Percentiles rank a stretch among this genome's conserved stretches.
phyloP scores from a whole-genome alignment of 1,284 basidiomycete genomes.

The Ganoderma meredithae region DNA sequence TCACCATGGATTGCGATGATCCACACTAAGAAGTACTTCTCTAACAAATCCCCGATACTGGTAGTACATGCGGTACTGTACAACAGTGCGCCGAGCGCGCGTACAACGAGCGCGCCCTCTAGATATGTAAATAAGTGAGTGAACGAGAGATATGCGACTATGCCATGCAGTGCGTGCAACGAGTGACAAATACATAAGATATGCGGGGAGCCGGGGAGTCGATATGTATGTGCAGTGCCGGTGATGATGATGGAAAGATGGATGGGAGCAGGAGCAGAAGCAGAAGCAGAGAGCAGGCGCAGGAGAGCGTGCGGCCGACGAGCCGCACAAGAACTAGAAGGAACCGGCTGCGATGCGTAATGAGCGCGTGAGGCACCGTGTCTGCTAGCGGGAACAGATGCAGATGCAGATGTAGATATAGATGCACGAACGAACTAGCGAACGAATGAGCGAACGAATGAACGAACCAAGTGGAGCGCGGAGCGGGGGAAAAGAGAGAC shows the following conservation, averaged over 20 bases:
- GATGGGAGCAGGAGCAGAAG: not conserved
- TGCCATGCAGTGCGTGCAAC: not conserved
- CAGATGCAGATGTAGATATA: not conserved
- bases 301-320: not conserved
- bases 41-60: not conserved
- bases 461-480: not conserved
- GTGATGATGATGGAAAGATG: not conserved
- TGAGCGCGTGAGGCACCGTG: not conserved
- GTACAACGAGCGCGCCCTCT: not conserved
- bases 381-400: not conserved
- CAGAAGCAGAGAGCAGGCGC: not conserved
- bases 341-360: not conserved
- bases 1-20: not conserved
- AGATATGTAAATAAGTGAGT: not conserved
- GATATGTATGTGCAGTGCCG: not conserved
- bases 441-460: not conserved
- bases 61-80: constrained; percentile 4
- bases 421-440: not conserved
- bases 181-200: constrained; percentile 5
- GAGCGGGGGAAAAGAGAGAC: not conserved
- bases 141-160: not conserved
- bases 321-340: not conserved
- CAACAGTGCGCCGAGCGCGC: not conserved
- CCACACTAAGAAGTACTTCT: not conserved
- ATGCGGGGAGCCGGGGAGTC: not conserved